A percentile compares a stretch with the other conserved stretches of the same genome.
Conservation (phyloP, 352 stramenopile species). For the Pythium dissotocum region DNA sequence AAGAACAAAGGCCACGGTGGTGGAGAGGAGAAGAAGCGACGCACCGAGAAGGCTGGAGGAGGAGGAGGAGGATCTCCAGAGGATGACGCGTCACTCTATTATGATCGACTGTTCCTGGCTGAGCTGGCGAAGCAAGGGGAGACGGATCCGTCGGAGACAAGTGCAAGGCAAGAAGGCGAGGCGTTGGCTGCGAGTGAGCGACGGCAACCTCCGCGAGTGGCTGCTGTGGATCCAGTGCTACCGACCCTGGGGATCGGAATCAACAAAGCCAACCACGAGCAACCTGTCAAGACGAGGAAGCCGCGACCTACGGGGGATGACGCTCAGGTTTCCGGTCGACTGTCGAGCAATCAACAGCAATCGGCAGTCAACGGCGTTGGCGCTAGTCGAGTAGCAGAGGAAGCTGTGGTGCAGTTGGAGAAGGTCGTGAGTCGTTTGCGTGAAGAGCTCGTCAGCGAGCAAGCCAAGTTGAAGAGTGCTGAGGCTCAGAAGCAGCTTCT, state of each 20-base stretch:
- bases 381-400: background rate
- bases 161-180: background rate
- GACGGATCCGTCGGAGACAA: constrained; percentile 16
- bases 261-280: background rate
- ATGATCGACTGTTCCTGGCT: constrained; percentile 54
- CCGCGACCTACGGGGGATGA: background rate
- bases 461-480: constrained; percentile 22
- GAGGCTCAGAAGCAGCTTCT: constrained; percentile 41
- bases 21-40: constrained; percentile 13
- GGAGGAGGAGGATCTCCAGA: constrained; percentile 8
- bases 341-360: constrained; percentile 17
- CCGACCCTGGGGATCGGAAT: background rate
- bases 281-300: background rate
- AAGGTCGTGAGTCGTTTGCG: constrained; percentile 29
- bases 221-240: background rate
- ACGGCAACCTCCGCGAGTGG: background rate
- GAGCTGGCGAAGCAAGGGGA: constrained; percentile 59
- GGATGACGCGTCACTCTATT: constrained; percentile 21
- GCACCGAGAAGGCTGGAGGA: background rate
- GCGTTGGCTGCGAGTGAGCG: background rate
- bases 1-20: background rate
- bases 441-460: constrained; percentile 28
- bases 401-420: constrained; percentile 6
- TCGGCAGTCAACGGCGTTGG: background rate
- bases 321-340: background rate